Evolutionary conservation across 495 filamentous ascomycete genomes (phyloP).

Genomic region (Penicillium odoratum): DNA sequence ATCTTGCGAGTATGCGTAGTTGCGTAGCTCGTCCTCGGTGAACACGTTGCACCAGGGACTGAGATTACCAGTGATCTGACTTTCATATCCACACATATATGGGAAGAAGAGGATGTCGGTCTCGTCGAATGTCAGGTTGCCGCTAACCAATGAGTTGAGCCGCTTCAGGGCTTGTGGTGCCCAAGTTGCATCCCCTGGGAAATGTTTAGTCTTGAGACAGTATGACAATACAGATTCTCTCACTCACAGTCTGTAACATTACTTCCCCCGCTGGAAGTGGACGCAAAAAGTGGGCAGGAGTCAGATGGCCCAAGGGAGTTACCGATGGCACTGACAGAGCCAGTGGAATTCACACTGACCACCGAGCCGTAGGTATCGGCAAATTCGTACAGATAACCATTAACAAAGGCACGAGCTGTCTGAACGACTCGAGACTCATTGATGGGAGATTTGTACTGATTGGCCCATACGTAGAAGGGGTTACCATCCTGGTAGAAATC

Average conservation of each 20-base stretch:
- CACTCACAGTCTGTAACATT: constrained; percentile 37
- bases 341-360: constrained; percentile 50
- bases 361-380: constrained; percentile 49
- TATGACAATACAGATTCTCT: not conserved
- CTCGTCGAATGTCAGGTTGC: constrained; percentile 50
- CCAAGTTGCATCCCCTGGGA: constrained; percentile 45
- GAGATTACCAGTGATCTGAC: constrained; percentile 53
- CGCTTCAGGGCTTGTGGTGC: constrained; percentile 50
- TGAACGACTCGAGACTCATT: constrained; percentile 37
- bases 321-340: constrained; percentile 40
- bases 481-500: constrained; percentile 55
- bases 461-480: constrained; percentile 57
- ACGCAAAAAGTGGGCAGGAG: constrained; percentile 51
- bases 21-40: constrained; percentile 48
- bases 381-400: constrained; percentile 52
- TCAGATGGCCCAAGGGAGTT: constrained; percentile 59
- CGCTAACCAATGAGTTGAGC: constrained; percentile 47
- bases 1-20: constrained; percentile 61
- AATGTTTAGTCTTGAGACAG: not conserved
- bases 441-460: constrained; percentile 55
- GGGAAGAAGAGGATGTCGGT: constrained; percentile 54
- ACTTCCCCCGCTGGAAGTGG: constrained; percentile 37
- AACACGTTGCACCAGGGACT: constrained; percentile 57
- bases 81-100: constrained; percentile 62
- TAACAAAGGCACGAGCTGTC: constrained; percentile 49